phyloP scores from a whole-genome alignment of 2,329 filamentous ascomycete species.

The Nigrospora sphaerica region DNA sequence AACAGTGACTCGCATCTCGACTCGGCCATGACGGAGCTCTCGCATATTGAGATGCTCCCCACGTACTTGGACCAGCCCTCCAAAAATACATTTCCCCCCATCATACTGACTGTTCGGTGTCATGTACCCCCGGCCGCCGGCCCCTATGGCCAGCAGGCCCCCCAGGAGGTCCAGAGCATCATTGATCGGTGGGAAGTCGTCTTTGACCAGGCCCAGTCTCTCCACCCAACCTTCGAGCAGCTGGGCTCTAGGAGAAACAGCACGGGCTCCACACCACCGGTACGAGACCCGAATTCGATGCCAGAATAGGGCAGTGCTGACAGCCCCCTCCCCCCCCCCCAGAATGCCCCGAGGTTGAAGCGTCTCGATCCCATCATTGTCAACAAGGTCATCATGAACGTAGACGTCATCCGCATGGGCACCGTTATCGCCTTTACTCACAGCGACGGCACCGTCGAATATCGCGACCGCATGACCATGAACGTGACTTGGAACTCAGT shows the following conservation, averaged over 20 bases:
- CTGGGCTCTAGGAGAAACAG: slow-evolving; percentile 57
- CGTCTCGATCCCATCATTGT: slow-evolving; percentile 61
- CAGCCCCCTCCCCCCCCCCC: slow-evolving; percentile 1
- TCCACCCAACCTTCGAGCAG: slow-evolving; percentile 74
- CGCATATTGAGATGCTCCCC: slow-evolving; percentile 68
- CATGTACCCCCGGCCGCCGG: slow-evolving; percentile 44
- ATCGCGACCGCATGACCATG: slow-evolving; percentile 71
- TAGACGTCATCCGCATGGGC: slow-evolving; percentile 63
- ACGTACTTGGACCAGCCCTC: slow-evolving; percentile 52
- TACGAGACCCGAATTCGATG: slow-evolving; percentile 3
- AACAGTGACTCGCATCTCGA: slow-evolving; percentile 35
- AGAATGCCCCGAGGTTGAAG: slow-evolving; percentile 36
- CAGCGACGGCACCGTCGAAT: slow-evolving; percentile 75
- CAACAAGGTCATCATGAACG: slow-evolving; percentile 62
- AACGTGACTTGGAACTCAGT: slow-evolving; percentile 57
- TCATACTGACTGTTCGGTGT: slow-evolving; percentile 69
- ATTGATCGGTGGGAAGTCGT: slow-evolving; percentile 80
- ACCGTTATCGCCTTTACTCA: slow-evolving; percentile 66
- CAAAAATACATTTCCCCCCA: slow-evolving; percentile 49
- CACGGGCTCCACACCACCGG: slow-evolving; percentile 17
- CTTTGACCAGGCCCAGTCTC: slow-evolving; percentile 52
- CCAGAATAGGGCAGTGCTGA: slow-evolving; percentile 6
- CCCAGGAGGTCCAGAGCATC: slow-evolving; percentile 61
- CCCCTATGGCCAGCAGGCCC: slow-evolving; percentile 43
- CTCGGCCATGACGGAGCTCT: slow-evolving; percentile 54